Evolutionary conservation across 306 rosid genomes (phyloP), one percentile per base, ranked within the genome.

Genomic region (Dryas drummondii): DNA sequence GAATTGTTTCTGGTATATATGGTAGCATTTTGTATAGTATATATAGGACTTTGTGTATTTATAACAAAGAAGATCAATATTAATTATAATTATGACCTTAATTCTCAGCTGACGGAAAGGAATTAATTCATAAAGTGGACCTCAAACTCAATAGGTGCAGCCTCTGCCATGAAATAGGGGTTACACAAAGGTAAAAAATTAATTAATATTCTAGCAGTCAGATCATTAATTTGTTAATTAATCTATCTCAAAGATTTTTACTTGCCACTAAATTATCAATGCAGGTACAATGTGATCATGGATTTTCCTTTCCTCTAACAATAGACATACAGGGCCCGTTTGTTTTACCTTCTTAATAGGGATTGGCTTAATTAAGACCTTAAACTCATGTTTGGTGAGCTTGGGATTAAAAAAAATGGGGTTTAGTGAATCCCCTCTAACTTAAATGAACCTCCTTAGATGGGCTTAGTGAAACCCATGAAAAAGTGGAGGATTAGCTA

Each of bases 231-330:
- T 9, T 40, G 9, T 70, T 40, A n/a, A 67, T 1, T 32, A 32
- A 32, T 32, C 37, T 32, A 32, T 26, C 12, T 67, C 22, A 12
- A 16, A 67, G 19, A 32, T 1, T 27, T 26, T 16, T 32, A 5
- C 5, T 6, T 65, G 4, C 48, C 13, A 12, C 42, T 56, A 13
- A 47, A 32, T 32, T 32, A 32, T 32, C 37, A 32, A 32, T 76
- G 53, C 74, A 90, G 98, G 80, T 93, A 82, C 82, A 87, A 75
- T 70, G 88, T 91, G 74, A 83, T 91, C 54, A 66, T 89, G 91
- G 97, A 93, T 85, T 84, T 81, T 77, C 87, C 94, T 84, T 81
- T 77, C 87, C 94, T 7, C 80, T 86, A 46, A 90, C 87, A 44
- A 66, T 93, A 73, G 90, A 87, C 79, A 68, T 87, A 27, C 78